Base-by-base conservation (phyloP, 2,329 filamentous ascomycete species). In the Colletotrichum paranaense region DNA sequence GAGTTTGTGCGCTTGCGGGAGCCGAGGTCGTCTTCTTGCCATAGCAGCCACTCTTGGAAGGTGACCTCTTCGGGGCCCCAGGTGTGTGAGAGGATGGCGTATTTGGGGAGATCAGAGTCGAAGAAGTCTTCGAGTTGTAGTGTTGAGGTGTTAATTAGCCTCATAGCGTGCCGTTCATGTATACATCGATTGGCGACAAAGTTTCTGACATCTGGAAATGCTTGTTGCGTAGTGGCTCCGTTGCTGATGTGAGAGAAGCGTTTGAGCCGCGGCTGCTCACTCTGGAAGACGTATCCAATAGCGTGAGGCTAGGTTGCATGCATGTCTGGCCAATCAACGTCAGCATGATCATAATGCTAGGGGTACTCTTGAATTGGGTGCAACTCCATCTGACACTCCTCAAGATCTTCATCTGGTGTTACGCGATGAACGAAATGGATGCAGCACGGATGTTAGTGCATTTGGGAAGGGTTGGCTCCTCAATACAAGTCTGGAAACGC, bases 61-160 rank as follows among this genome's bases (percentile, higher is more conserved):
- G 74, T 76, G 35, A 80, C 76, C 59, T 82, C 80, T 5, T 80
- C 79, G 0, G 65, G 22, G 16, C 73, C 76, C 77, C 79, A 80
- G 5, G 78, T 80, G 66, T 82, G 80, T 16, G 80, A 81, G 14
- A 82, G 73, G 28, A 81, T 80, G 62, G 78, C 78, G 64, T 81
- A 81, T 35, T 69, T 68, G 1, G 80, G 79, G 11, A 75, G 75
- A 38, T 79, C 76, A 1, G 64, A 42, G 42, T 35, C 63, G 30
- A 65, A 68, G 74, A 67, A 56, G 7, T 53, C 46, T 14, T 64
- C 52, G 1, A 72, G 38, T 9, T 32, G 26, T 0, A 72, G 24
- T 1, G 68, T 67, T 6, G 30, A 12, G 1, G 60, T 52, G 14
- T 74, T 64, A 26, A 72, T 67, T 1, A 67, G 49, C 22, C 68